Evolutionary conservation across 164 flowering plant genomes (phyloP), one percentile per base, ranked within the genome.

Genomic region (Amborella trichopoda): DNA sequence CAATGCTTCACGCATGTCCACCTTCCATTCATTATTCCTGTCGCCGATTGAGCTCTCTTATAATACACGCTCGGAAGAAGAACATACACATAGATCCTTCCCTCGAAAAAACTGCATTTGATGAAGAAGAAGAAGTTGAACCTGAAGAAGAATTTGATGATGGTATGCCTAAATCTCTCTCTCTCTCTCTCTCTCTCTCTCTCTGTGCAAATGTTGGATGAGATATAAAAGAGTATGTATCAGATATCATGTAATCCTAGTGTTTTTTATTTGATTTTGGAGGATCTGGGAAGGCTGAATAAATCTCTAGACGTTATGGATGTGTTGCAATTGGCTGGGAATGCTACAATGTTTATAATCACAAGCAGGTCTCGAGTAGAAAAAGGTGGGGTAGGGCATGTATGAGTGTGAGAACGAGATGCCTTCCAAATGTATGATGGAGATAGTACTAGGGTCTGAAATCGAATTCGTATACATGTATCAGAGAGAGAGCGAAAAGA

Each of bases 121-220:
- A 37, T 17, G 45, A 34, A 6, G 68, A 66, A 18, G 62, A 66
- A 8, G 71, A 59, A 8, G 55, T 49, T 3, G 46, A 14, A 28
- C 38, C 47, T 28, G 22, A 55, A 33, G 82, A 72, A 49, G 76
- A 75, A 20, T 60, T 76, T 28, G 68, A 65, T 44, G 73, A 70
- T 48, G 83, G 79, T 71, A 62, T 37, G 26, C 9, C 5, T 28
- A 22, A 12, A 1, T 23, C 5, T 6, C 30, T 11, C 8, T 32
- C 26, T 37, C 16, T 18, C 18, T 25, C 12, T 16, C 5, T 36
- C 13, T 25, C n/a, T n/a, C 13, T 32, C 28, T 14, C 6, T 12
- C 19, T 33, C 42, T 34, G 40, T 18, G 20, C 26, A 9, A 9
- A 19, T 23, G 19, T 22, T n/a, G n/a, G n/a, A n/a, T n/a, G n/a